These are phyloP conservation scores for Tilletia walkeri DNA, from an alignment of 1,284 basidiomycete genomes.

Conservation along the genomic window DNA sequence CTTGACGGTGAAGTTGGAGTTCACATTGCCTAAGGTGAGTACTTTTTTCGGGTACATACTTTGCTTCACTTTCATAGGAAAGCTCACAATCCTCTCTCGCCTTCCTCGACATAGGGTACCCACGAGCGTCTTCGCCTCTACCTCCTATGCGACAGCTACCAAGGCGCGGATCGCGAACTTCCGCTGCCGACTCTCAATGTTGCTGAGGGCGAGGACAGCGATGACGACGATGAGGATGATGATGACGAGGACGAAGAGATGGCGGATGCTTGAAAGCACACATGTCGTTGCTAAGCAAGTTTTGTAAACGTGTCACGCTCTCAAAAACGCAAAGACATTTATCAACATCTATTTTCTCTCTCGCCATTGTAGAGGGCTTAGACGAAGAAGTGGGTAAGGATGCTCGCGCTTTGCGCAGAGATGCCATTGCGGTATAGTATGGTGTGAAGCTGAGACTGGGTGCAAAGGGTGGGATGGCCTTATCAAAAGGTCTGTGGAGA, in stretches of 20 bases:
- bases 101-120: constrained; percentile 60
- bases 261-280: not conserved
- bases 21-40: constrained; percentile 60
- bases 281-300: no score
- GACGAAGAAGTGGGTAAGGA: no score
- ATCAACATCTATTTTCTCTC: no score
- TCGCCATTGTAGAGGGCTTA: no score
- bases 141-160: constrained; percentile 86
- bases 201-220: constrained; percentile 40
- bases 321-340: no score
- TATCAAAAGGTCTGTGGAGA: constrained; percentile 1
- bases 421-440: no score
- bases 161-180: constrained; percentile 52
- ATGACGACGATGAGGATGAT: constrained; percentile 40
- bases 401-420: no score
- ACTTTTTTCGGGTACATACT: not conserved
- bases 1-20: constrained; percentile 80
- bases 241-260: constrained; percentile 28
- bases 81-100: not conserved
- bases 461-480: not conserved
- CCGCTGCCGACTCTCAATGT: constrained; percentile 38
- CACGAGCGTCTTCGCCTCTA: constrained; percentile 79
- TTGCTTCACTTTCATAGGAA: not conserved
- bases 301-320: no score
- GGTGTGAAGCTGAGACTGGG: not conserved